Base-by-base conservation (phyloP, 225 moss, liverwort and hornwort genomes). In the Neckera pumila region DNA sequence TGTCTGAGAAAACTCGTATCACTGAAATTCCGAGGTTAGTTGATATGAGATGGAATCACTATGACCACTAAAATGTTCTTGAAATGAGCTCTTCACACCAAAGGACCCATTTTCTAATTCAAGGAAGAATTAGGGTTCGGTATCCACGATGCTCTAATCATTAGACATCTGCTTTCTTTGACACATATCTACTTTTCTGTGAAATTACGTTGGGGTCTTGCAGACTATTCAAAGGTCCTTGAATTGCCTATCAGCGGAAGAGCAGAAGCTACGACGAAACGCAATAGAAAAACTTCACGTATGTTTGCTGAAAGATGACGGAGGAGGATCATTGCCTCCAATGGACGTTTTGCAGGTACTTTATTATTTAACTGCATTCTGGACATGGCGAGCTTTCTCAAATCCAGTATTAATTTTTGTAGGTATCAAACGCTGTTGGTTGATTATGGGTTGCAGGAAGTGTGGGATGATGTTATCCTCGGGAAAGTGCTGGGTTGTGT, bases 191-290 rank as follows among this genome's bases (percentile, higher is more conserved):
- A 17, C 60, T 33, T 74, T 49, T 8, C 26, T 34, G 26, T 79
- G 65, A 71, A 27, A 17, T 54, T 8, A 42, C 30, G 75, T 33
- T 71, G 49, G 34, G 34, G 40, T 62, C 66, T 74, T 95, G 82
- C 92, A 95, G 89, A 95, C 93, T 71, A 92, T 98, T 89, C 96
- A 97, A 74, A 92, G 96, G 77, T 88, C 94, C 86, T 92, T 98
- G 57, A 98, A 98, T 89, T 95, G 96, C 90, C 87, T 98, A 70
- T 95, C 95, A 76, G 93, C 96, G 36, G 93, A 97, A 54, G 96
- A 96, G 43, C 90, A 95, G 51, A 92, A 91, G 26, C 89, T 73
- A 38, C 92, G 95, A 91, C 91, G 85, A 92, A 91, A 91, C 45
- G 95, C 96, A 17, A 86, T 98, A 20, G 94, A 95, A 81, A 95